Conservation (phyloP, 768 basidiomycete genomes). For the Pisolithus orientalis region DNA sequence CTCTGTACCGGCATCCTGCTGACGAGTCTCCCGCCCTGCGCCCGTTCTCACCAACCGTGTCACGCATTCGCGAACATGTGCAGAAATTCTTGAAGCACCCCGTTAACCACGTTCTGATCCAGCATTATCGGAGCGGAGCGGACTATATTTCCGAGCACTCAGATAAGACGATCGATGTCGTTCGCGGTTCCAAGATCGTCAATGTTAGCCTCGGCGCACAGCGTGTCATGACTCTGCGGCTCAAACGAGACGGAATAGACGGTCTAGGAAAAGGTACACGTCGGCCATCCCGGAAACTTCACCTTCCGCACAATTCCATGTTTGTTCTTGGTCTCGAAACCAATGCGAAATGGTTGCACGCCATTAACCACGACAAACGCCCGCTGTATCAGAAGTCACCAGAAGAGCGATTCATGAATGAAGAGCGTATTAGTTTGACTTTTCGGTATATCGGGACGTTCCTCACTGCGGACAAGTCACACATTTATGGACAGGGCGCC, state of each 20-base stretch:
- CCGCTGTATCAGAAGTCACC: constrained; percentile 43
- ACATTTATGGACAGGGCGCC: constrained; percentile 73
- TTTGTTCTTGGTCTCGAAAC: constrained; percentile 74
- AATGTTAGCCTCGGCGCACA: constrained; percentile 80
- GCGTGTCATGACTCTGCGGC: constrained; percentile 67
- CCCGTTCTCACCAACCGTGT: constrained; percentile 65
- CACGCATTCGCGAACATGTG: constrained; percentile 56
- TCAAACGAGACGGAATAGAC: constrained; percentile 37
- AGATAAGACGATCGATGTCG: constrained; percentile 82
- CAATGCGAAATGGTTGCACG: constrained; percentile 71
- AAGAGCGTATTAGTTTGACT: constrained; percentile 72
- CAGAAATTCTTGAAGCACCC: constrained; percentile 54
- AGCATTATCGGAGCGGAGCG: constrained; percentile 69
- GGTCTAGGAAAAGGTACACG: constrained; percentile 16
- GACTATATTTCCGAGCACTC: constrained; percentile 86
- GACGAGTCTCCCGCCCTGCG: constrained; percentile 67
- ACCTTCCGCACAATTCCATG: constrained; percentile 76
- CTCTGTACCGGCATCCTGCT: constrained; percentile 78
- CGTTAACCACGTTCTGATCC: constrained; percentile 80
- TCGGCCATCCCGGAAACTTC: constrained; percentile 52
- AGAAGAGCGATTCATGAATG: constrained; percentile 49
- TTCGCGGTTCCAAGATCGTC: constrained; percentile 65
- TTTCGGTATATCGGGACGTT: constrained; percentile 79
- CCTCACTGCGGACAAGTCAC: constrained; percentile 41
- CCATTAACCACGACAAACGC: constrained; percentile 72